Conservation (phyloP, 257 asterid genomes). For the Plantago elongata region DNA sequence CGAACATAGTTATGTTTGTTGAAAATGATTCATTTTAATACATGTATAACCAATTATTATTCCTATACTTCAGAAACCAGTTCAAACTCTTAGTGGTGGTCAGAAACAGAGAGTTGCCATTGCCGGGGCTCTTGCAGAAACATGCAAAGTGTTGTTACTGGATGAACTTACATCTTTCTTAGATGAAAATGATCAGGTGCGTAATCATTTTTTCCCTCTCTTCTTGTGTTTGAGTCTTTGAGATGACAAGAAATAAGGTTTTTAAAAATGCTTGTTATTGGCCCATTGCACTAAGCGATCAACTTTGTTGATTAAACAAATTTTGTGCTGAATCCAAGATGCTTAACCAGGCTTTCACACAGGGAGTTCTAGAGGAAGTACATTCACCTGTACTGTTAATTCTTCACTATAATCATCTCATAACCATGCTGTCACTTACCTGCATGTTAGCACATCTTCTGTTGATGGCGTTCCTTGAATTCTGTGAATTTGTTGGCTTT, state of each 20-base stretch:
- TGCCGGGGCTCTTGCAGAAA: slow-evolving; percentile 97
- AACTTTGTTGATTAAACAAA: background rate
- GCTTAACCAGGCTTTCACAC: background rate
- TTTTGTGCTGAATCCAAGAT: background rate
- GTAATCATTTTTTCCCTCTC: background rate
- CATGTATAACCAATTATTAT: slow-evolving; percentile 12
- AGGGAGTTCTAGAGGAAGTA: background rate
- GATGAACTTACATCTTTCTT: slow-evolving; percentile 96
- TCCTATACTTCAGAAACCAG: slow-evolving; percentile 56
- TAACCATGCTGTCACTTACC: background rate
- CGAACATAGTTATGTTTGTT: slow-evolving; percentile 6
- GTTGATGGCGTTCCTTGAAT: background rate
- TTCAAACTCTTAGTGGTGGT: slow-evolving; percentile 98
- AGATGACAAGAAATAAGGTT: too few relatives aligned
- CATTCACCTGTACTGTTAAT: background rate
- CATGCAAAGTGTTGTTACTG: slow-evolving; percentile 80
- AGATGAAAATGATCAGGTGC: slow-evolving; percentile 95
- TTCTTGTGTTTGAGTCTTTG: background rate
- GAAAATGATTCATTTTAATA: slow-evolving; percentile 6
- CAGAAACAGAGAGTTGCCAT: slow-evolving; percentile 98
- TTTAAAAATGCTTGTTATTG: too few relatives aligned
- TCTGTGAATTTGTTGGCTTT: background rate
- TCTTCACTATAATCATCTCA: background rate
- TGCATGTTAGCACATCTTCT: background rate
- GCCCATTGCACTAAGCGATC: too few relatives aligned